Evolutionary conservation across 495 filamentous ascomycete species (phyloP).

Genomic region (Pyronema omphalodes): DNA sequence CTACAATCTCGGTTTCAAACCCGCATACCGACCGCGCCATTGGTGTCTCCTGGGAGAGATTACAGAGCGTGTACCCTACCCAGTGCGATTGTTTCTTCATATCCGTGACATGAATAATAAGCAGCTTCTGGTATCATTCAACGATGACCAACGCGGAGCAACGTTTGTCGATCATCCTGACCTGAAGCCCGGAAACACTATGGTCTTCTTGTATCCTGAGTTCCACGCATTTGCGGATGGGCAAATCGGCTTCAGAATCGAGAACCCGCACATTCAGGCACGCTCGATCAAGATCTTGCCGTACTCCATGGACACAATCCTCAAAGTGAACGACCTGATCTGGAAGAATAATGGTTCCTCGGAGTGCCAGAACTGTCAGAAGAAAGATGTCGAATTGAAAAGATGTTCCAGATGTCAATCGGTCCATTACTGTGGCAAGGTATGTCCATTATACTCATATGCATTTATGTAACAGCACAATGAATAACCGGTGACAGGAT

Average conservation of each 20-base stretch:
- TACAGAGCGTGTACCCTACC: background rate
- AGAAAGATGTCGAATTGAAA: background rate
- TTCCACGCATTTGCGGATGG: background rate
- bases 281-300: background rate
- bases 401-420: background rate
- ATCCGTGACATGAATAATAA: background rate
- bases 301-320: background rate
- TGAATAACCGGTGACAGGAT: background rate
- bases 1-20: too few species aligned
- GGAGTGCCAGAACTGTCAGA: background rate
- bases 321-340: background rate
- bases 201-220: background rate
- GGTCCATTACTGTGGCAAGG: background rate
- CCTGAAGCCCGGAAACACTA: background rate
- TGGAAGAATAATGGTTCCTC: background rate
- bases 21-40: background rate
- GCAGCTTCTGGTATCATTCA: background rate
- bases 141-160: background rate
- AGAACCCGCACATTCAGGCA: background rate
- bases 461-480: too few species aligned
- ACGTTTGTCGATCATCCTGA: background rate
- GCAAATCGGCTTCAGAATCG: background rate
- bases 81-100: background rate
- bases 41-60: background rate
- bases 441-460: background rate